These are phyloP conservation scores for Clohesyomyces aquaticus DNA, from an alignment of 495 filamentous ascomycete species.

Conservation along the genomic window DNA sequence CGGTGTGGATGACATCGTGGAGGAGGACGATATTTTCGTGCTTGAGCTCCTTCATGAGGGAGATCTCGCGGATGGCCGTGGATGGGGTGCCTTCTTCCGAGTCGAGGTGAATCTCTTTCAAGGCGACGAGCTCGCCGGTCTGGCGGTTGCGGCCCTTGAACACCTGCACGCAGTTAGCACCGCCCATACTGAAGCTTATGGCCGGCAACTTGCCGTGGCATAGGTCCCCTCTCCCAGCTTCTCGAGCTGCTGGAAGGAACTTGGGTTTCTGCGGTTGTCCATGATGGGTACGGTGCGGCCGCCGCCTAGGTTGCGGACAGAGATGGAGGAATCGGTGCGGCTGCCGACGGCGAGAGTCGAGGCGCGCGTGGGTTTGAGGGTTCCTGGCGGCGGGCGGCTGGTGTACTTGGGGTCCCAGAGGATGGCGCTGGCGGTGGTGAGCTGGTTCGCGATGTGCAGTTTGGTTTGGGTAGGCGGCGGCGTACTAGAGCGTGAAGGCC, in stretches of 20 bases:
- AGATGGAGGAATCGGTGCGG: slow-evolving; percentile 50
- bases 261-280: slow-evolving; percentile 82
- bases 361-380: slow-evolving; percentile 47
- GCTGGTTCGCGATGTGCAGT: slow-evolving; percentile 45
- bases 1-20: slow-evolving; percentile 87
- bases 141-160: slow-evolving; percentile 53
- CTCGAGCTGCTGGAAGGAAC: slow-evolving; percentile 98
- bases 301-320: slow-evolving; percentile 44
- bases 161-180: slow-evolving; percentile 40
- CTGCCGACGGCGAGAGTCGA: slow-evolving; percentile 46
- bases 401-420: slow-evolving; percentile 52
- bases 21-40: slow-evolving; percentile 95
- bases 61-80: slow-evolving; percentile 94
- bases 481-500: slow-evolving; percentile 28
- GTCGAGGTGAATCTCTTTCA: slow-evolving; percentile 98
- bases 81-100: slow-evolving; percentile 96
- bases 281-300: slow-evolving; percentile 55
- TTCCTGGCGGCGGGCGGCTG: slow-evolving; percentile 44
- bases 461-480: slow-evolving; percentile 37
- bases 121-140: slow-evolving; percentile 64
- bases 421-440: slow-evolving; percentile 48
- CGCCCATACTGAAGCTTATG: neutral
- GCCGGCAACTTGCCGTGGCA: slow-evolving; percentile 71
- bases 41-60: slow-evolving; percentile 91
- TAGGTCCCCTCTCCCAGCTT: slow-evolving; percentile 98